Evolutionary conservation across 2,329 filamentous ascomycete genomes (phyloP).

Genomic region (Aspergillus sp.): DNA sequence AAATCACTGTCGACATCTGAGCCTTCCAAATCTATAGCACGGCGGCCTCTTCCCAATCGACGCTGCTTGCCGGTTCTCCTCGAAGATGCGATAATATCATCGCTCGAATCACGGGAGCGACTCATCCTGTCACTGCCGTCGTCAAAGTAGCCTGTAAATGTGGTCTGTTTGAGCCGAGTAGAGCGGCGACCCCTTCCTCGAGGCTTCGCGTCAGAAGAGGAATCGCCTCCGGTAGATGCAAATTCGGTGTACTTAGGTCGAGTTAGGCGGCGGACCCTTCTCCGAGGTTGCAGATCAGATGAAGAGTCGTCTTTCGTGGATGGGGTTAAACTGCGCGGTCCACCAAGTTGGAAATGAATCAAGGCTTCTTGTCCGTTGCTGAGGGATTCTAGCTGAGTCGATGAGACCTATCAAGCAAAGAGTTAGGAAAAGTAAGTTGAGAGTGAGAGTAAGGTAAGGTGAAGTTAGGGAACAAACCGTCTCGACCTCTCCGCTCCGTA

Average conservation of each 20-base stretch:
- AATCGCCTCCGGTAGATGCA: constrained; percentile 8
- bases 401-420: constrained; percentile 26
- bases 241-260: constrained; percentile 4
- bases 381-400: constrained; percentile 25
- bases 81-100: constrained; percentile 21
- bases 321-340: not conserved
- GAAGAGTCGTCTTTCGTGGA: constrained; percentile 7
- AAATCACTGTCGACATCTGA: constrained; percentile 16
- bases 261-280: too few species aligned
- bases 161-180: constrained; percentile 11
- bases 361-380: constrained; percentile 30
- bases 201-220: not conserved
- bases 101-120: constrained; percentile 18
- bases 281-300: not conserved
- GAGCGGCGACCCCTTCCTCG: constrained; percentile 8
- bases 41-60: constrained; percentile 9
- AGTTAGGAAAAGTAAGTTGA: constrained; percentile 2
- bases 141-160: constrained; percentile 21
- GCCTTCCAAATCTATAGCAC: constrained; percentile 7
- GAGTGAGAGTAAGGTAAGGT: not conserved
- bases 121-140: constrained; percentile 21
- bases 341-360: constrained; percentile 18
- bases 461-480: constrained; percentile 24
- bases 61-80: constrained; percentile 12
- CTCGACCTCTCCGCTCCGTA: constrained; percentile 37